These are phyloP conservation scores for Aspergillus calidoustus DNA, from an alignment of 2,329 filamentous ascomycete species.

Conservation along the genomic window DNA sequence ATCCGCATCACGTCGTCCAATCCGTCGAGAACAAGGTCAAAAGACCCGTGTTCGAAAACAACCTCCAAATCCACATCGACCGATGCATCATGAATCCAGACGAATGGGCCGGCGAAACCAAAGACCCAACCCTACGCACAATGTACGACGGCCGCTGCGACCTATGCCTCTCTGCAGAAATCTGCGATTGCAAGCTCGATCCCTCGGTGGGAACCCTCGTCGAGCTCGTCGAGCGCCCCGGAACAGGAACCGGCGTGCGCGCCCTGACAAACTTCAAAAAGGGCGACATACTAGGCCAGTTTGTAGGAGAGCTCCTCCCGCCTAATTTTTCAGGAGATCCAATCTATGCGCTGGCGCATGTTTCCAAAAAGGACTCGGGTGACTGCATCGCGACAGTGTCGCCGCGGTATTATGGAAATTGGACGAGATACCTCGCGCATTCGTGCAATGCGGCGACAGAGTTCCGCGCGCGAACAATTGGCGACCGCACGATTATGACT, in stretches of 20 bases:
- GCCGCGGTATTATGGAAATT: conserved; percentile 34
- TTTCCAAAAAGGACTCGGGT: background rate
- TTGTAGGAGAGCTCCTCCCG: conserved; percentile 29
- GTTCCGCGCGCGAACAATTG: conserved; percentile 28
- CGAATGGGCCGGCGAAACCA: background rate
- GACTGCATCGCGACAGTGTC: conserved; percentile 19
- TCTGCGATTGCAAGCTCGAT: conserved; percentile 29
- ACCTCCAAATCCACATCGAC: conserved; percentile 24
- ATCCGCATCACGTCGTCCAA: conserved; percentile 24
- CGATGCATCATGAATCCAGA: conserved; percentile 16
- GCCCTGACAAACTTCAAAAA: conserved; percentile 30
- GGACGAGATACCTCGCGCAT: conserved; percentile 43
- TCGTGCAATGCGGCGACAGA: conserved; percentile 35
- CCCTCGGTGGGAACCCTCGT: conserved; percentile 27
- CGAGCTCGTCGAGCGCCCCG: conserved; percentile 36
- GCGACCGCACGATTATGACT: conserved; percentile 25
- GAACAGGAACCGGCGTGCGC: conserved; percentile 38
- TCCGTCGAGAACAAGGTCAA: conserved; percentile 4
- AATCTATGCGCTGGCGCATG: conserved; percentile 26
- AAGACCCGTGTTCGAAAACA: conserved; percentile 13
- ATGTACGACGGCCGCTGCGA: conserved; percentile 23
- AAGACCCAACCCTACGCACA: conserved; percentile 24
- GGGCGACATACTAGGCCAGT: conserved; percentile 26
- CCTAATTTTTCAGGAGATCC: conserved; percentile 9
- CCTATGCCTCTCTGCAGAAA: conserved; percentile 20